These are phyloP conservation scores for Starmerella geochares DNA, from an alignment of 805 yeast genomes.

Conservation along the genomic window DNA sequence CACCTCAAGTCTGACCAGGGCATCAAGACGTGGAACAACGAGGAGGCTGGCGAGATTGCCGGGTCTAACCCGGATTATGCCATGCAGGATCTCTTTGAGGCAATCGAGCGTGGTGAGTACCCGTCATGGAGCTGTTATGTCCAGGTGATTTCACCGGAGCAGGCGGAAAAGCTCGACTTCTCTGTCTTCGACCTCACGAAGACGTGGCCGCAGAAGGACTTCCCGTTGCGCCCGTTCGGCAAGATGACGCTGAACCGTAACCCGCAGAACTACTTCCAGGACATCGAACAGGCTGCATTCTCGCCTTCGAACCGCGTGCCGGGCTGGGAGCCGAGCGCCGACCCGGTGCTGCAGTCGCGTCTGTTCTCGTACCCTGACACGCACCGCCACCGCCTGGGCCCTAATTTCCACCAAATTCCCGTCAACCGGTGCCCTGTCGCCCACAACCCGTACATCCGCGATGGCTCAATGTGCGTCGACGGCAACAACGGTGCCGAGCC, in stretches of 20 bases:
- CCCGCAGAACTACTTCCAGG: slow-evolving; percentile 45
- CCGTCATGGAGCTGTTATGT: slow-evolving; percentile 47
- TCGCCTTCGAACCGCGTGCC: slow-evolving; percentile 66
- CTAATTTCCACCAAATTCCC: slow-evolving; percentile 57
- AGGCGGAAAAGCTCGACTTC: slow-evolving; percentile 43
- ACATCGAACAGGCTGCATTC: slow-evolving; percentile 52
- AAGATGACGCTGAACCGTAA: slow-evolving; percentile 45
- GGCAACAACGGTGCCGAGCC: slow-evolving; percentile 42
- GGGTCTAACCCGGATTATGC: slow-evolving; percentile 47
- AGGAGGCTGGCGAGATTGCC: slow-evolving; percentile 39
- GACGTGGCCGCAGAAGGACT: slow-evolving; percentile 48
- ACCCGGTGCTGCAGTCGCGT: slow-evolving; percentile 68
- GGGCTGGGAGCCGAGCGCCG: slow-evolving; percentile 65
- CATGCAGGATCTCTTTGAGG: slow-evolving; percentile 36
- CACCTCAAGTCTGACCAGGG: slow-evolving; percentile 47
- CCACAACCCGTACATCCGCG: slow-evolving; percentile 44
- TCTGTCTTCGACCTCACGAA: slow-evolving; percentile 47
- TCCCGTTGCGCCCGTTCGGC: slow-evolving; percentile 49
- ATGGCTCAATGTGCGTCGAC: slow-evolving; percentile 46
- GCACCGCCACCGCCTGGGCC: slow-evolving; percentile 65
- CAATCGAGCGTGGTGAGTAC: slow-evolving; percentile 40
- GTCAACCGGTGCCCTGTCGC: slow-evolving; percentile 50
- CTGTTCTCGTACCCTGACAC: slow-evolving; percentile 68
- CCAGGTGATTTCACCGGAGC: slow-evolving; percentile 50
- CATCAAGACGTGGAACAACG: slow-evolving; percentile 37